Base-by-base conservation (phyloP, 2,329 filamentous ascomycete genomes). In the Nemania abortiva region DNA sequence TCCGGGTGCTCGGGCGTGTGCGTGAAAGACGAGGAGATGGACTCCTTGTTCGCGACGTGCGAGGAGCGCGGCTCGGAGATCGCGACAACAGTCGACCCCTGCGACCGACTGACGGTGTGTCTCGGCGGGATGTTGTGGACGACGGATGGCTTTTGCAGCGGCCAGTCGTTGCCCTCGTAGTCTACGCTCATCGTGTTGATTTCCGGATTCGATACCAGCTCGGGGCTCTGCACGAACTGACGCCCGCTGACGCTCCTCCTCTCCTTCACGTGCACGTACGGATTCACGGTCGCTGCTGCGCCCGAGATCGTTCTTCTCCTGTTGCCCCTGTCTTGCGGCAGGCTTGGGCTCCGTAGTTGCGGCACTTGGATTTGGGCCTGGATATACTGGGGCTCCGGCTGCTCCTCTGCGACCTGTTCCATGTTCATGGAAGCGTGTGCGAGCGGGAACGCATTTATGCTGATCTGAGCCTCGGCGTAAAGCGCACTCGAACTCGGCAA, bases 341-440 rank as follows among this genome's bases (percentile, higher is more conserved):
- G 13, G 31, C 68, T 70, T 15, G 68, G 68, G 22, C 68, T 72
- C 52, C 68, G 70, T 18, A 72, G 45, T 18, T 62, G 65, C 45
- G 70, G 70, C 5, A 72, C 68, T 34, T 72, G 65, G 10, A 70
- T 70, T 6, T 67, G 66, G 3, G 42, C 2, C 18, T 59, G 55
- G 37, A 69, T 65, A 5, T 62, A 45, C n/a, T 54, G 66, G 15
- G 63, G 42, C 0, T 42, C 15, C 27, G 39, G 63, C 10, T 37
- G 63, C 53, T 67, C 63, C 49, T 63, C 66, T 0, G 13, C 10
- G 2, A 61, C 57, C 27, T 37, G 56, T 13, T 65, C 61, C 61
- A 63, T 70, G 2, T 54, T 42, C 47, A 29, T 11, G 13, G 56
- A 18, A 22, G 7, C 7, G 1, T 57, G 53, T 2, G 39, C 3